Evolutionary conservation across 805 yeast species (phyloP), one percentile per base, ranked within the genome.

Genomic region (Blastobotrys robertii): DNA sequence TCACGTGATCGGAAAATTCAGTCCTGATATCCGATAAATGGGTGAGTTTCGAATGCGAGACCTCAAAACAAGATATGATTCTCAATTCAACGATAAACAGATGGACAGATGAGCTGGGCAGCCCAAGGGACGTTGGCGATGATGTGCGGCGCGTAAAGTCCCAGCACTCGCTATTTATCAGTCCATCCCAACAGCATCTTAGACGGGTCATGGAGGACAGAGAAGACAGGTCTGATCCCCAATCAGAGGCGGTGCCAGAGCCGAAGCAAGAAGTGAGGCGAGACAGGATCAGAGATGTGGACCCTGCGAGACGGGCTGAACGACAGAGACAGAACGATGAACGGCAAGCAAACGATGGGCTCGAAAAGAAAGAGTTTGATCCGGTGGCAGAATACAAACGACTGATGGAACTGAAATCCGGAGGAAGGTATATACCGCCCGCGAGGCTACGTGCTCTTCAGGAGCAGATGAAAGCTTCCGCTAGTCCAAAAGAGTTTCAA

Each of bases 381-480:
- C 51, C 63, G 2, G 58, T 54, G 31, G 62, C 61, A 30, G 69
- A 68, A 52, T 61, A 64, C 44, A 55, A 63, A 29, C 59, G 63
- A 36, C 56, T 71, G 10, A 46, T 63, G 51, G 64, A 59, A 38
- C 56, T 70, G 31, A 56, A 65, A 29, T 59, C 69, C 0, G 69
- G 70, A 10, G 79, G 78, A 1, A 60, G 65, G 19, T 74, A 75
- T 50, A 68, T 76, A 1, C 79, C 81, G 3, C 79, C 79, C 1
- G 76, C 74, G 1, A 70, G 65, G 50, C 62, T 76, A 11, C 61
- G 66, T 29, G 70, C 68, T 2, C 55, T 76, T 7, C 57, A 68
- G 43, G 64, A 63, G 11, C 60, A 65, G 50, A 51, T 65, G 38
- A 49, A 55, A 12, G 51, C 55, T 14, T 49, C 50, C 10, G 51